Percentiles rank a stretch among this genome's conserved stretches.
Evolutionary conservation across 169 alveolate genomes (phyloP).

Genomic region (Plasmodium gonderi): DNA sequence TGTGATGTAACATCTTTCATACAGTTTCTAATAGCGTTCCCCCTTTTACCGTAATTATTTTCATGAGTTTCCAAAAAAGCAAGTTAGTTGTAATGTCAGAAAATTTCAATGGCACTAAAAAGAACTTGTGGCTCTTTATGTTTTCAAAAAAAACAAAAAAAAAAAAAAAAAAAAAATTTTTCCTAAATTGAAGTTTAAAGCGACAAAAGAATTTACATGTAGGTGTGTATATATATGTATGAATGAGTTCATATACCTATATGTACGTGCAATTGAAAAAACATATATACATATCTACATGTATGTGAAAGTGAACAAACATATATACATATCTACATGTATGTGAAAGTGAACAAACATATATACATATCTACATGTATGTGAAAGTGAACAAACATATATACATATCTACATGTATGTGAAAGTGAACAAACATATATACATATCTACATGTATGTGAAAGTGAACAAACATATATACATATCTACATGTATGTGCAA

Average conservation of each 20-base stretch:
- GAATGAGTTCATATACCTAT: no score
- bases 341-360: background rate
- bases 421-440: background rate
- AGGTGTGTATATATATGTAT: background rate
- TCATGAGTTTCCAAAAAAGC: background rate
- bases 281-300: background rate
- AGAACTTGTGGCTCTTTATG: constrained; percentile 15
- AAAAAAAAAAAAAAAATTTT: constrained; percentile 3
- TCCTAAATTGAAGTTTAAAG: background rate
- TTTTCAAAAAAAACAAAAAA: constrained; percentile 24
- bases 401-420: no score
- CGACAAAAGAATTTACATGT: background rate
- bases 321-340: no score
- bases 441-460: background rate
- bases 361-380: background rate
- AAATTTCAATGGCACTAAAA: background rate
- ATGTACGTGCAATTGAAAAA: background rate
- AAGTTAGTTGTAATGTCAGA: constrained; percentile 21
- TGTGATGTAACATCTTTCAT: constrained; percentile 8
- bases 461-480: background rate
- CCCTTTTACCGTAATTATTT: background rate
- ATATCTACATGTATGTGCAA: background rate
- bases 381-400: no score
- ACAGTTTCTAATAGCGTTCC: background rate
- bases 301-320: background rate